phyloP scores from a whole-genome alignment of 2,329 filamentous ascomycete species.

The Colletotrichum musicola region DNA sequence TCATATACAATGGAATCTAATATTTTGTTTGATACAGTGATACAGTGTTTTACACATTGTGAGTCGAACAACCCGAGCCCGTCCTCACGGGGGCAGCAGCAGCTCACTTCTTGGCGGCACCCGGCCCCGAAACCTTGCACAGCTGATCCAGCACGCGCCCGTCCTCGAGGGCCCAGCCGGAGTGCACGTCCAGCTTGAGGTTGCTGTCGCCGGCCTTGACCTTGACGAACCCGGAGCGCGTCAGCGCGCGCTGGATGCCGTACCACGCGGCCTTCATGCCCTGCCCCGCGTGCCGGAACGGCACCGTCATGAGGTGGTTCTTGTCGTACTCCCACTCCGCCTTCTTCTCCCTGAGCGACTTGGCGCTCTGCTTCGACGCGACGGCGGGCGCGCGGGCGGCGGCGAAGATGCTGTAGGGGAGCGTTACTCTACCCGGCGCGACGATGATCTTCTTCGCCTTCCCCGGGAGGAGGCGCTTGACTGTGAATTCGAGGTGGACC shows the following conservation, averaged over 20 bases:
- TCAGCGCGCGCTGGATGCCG: conserved; percentile 64
- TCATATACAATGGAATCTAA: not conserved
- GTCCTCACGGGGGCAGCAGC: not conserved
- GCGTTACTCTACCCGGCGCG: conserved; percentile 50
- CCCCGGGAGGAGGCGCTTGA: conserved; percentile 64
- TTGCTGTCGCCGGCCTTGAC: conserved; percentile 60
- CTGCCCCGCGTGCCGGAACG: conserved; percentile 64
- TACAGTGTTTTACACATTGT: not conserved
- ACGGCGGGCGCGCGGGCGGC: conserved; percentile 24
- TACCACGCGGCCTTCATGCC: conserved; percentile 56
- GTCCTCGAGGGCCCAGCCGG: conserved; percentile 70
- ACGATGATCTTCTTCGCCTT: conserved; percentile 58
- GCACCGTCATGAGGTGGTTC: conserved; percentile 68
- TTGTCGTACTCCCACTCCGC: conserved; percentile 64
- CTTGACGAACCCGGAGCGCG: conserved; percentile 67
- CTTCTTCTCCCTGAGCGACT: conserved; percentile 50
- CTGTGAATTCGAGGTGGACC: conserved; percentile 66
- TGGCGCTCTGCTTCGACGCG: conserved; percentile 44
- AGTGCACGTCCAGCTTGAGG: conserved; percentile 70
- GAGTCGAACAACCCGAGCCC: too few species aligned
- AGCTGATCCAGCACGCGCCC: conserved; percentile 71
- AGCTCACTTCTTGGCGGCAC: not conserved
- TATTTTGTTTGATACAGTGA: conserved; percentile 13
- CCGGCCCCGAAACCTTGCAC: conserved; percentile 44
- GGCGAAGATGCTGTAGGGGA: conserved; percentile 53